Evolutionary conservation across 257 asterid species (phyloP), one percentile per base, ranked within the genome.

Genomic region (Craterostigma plantagineum): DNA sequence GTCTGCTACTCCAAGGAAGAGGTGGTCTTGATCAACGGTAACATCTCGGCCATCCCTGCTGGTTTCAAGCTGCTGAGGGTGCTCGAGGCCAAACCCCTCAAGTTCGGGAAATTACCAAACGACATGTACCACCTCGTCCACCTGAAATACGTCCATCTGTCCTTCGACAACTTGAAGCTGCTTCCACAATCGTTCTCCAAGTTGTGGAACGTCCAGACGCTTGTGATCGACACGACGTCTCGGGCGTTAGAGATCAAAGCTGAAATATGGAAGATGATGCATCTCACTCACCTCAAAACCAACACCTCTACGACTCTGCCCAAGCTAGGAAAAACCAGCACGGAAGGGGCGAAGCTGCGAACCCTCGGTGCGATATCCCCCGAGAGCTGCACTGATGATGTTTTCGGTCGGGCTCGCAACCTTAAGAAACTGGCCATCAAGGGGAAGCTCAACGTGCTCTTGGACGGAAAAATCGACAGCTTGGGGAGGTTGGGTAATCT

Each of bases 351-450:
- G 38, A 71, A 56, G 34, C 57, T 75, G 10, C 74, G 61, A 44
- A 65, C 76, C 7, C 72, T 75, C 15, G 70, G 70, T 7, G 57
- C 60, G 11, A 46, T 76, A 7, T 60, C 87, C 0, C 77, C 87
- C 0, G 63, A 47, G 27, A 63, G 70, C 16, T 76, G 81, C 65
- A 71, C 65, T 0, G 56, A 57, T 0, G 75, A 58, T 0, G 58
- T 68, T 18, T 48, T 76, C 10, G 51, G 50, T 18, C 53, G 49
- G 69, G 63, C 69, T 8, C 55, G 67, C n/a, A 56, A 63, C 14
- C 60, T 76, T 51, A 72, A 61, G 58, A 68, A 52, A 14, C 34
- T 76, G 53, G 81, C 78, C 12, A 63, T 76, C 48, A 71, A 70
- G 11, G 87, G 87, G 18, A 48, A 51, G 0, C 49, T 76, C n/a